Conservation (phyloP, 352 stramenopile genomes). For the Globisporangium carolinianum region DNA sequence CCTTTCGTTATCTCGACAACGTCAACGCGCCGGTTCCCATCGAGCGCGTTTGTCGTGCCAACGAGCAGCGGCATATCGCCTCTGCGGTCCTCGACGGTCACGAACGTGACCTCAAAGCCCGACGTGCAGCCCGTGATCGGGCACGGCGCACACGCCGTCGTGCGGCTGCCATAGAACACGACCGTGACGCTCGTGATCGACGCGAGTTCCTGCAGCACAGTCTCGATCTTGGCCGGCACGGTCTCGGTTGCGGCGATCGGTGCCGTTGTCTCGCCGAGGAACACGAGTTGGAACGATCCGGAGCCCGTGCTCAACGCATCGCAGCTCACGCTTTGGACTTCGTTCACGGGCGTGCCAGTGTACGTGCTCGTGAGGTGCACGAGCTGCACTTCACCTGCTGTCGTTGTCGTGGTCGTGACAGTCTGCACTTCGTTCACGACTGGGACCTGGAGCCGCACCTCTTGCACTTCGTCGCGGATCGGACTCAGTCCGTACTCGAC, state of each 20-base stretch:
- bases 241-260: constrained; percentile 83
- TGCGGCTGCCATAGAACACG: constrained; percentile 39
- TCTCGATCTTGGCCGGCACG: constrained; percentile 62
- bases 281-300: constrained; percentile 83
- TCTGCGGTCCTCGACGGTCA: constrained; percentile 55
- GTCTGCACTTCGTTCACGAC: constrained; percentile 66
- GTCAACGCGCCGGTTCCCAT: constrained; percentile 87
- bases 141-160: constrained; percentile 73
- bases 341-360: constrained; percentile 31
- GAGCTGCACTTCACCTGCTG: constrained; percentile 84
- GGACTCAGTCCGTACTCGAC: constrained; percentile 86
- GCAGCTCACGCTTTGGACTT: constrained; percentile 90
- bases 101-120: constrained; percentile 89
- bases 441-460: constrained; percentile 50
- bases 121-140: constrained; percentile 34
- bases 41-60: constrained; percentile 78
- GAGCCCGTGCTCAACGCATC: constrained; percentile 68
- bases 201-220: constrained; percentile 85
- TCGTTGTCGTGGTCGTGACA: constrained; percentile 66
- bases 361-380: constrained; percentile 83
- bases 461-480: constrained; percentile 81
- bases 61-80: constrained; percentile 88
- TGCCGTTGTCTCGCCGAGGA: constrained; percentile 84
- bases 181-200: constrained; percentile 85
- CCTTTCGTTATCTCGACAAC: constrained; percentile 70